Evolutionary conservation across 345 rosid genomes (phyloP), one percentile per base, ranked within the genome.

Genomic region (Citrus mangshanensis): DNA sequence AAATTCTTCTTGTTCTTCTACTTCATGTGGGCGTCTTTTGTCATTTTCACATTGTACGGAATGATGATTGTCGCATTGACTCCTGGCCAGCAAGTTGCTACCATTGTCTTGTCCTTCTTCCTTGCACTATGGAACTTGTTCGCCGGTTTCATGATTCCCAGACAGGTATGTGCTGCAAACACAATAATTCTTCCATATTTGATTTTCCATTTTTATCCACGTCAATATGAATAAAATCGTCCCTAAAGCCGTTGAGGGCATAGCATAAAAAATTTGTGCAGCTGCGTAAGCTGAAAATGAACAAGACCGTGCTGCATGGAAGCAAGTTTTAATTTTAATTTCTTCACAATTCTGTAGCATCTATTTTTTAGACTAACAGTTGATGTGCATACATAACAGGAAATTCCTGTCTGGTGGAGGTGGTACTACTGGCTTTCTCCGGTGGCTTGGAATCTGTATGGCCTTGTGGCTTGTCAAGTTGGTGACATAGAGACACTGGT

Each of bases 341-440:
- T 46, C 5, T 46, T 46, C 5, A 46, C 18, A 13, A 46, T 46
- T 13, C 51, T 46, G 51, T 13, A 13, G 18, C 4, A 13, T 13
- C 5, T 46, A 13, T 13, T 13, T 46, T 46, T 46, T 4, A 72
- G 21, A 61, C 19, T 24, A 10, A 51, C 60, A 51, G 28, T 27
- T 68, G 46, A 46, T 54, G 24, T 55, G n/a, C 18, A 0, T 18
- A 1, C 2, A 54, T 74, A 14, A 84, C 87, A 93, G 97, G 88
- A 79, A 89, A 86, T 93, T 34, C 98, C 97, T 0, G 65, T 89
- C n/a, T 93, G 98, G 98, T 95, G 97, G 97, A 95, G 96, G 81
- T 95, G 98, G 98, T 91, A 91, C 76, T 93, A 94, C 78, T 94
- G 97, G 97, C 87, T 78, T 35, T 82, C 90, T 22, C 98, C 97